These are phyloP conservation scores for Metrosideros polymorpha DNA, from an alignment of 441 rosid species.

Conservation along the genomic window DNA sequence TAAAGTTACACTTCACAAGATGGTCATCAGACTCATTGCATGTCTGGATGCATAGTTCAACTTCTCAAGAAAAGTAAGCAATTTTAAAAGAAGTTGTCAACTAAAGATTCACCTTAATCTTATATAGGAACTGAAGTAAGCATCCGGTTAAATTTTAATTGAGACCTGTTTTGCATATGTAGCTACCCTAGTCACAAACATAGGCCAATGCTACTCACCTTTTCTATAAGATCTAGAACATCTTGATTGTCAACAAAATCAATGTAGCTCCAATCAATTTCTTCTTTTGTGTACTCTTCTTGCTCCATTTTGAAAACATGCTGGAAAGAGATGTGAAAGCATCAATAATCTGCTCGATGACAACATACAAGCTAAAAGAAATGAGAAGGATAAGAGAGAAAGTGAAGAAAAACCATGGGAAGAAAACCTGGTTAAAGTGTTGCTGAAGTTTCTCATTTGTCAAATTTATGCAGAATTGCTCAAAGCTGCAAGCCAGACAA, in stretches of 20 bases:
- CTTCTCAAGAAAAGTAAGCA: background rate
- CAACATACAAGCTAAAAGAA: conserved; percentile 1
- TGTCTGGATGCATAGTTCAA: background rate
- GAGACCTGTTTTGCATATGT: background rate
- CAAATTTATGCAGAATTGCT: conserved; percentile 97
- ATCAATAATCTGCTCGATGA: background rate
- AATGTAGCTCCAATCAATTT: conserved; percentile 97
- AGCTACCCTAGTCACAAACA: background rate
- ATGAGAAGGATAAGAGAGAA: background rate
- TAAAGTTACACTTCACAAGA: background rate
- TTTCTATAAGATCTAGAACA: conserved; percentile 89
- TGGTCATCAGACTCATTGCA: background rate
- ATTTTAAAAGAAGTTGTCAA: background rate
- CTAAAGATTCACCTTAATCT: background rate
- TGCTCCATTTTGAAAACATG: conserved; percentile 99
- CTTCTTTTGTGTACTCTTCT: conserved; percentile 95
- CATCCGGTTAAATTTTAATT: background rate
- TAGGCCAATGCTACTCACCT: conserved; percentile 31
- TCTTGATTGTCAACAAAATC: conserved; percentile 96
- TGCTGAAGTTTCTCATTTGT: conserved; percentile 98
- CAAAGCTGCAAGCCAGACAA: conserved; percentile 49
- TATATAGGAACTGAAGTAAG: background rate
- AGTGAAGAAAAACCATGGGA: background rate
- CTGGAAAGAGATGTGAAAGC: conserved; percentile 23
- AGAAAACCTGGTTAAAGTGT: conserved; percentile 91